phyloP scores from a whole-genome alignment of 1,284 basidiomycete species.

The Ganoderma boninense region DNA sequence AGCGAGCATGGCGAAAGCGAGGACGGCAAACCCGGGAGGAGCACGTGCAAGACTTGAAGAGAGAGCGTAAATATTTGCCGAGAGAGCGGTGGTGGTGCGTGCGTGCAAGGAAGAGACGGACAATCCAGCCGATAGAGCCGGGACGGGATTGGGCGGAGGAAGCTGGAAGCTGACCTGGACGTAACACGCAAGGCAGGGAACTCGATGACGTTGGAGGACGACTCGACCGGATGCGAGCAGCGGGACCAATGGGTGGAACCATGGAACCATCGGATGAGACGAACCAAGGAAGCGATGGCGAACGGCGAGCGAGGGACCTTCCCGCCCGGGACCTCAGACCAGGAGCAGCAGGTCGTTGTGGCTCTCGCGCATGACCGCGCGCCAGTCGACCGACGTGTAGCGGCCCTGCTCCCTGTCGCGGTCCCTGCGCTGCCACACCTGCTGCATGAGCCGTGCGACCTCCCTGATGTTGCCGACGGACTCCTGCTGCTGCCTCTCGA shows the following conservation, averaged over 20 bases:
- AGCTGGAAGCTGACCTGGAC: not conserved
- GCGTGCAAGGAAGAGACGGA: not conserved
- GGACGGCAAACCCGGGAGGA: slow-evolving; percentile 1
- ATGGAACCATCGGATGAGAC: not conserved
- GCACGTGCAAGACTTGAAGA: not conserved
- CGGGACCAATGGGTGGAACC: not conserved
- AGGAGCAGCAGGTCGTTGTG: slow-evolving; percentile 60
- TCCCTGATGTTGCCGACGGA: slow-evolving; percentile 69
- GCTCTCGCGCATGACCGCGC: slow-evolving; percentile 57
- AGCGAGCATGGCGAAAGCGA: not conserved
- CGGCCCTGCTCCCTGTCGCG: slow-evolving; percentile 34
- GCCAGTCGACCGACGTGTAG: slow-evolving; percentile 64
- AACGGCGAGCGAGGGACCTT: too few relatives aligned
- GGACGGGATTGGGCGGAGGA: not conserved
- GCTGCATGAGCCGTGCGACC: slow-evolving; percentile 62
- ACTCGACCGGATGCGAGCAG: slow-evolving; percentile 1
- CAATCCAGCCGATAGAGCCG: not conserved
- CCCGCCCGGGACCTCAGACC: slow-evolving; percentile 49
- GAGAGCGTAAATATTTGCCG: slow-evolving; percentile 1
- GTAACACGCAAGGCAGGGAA: not conserved
- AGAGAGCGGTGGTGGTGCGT: too few relatives aligned
- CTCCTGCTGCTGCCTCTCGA: slow-evolving; percentile 59
- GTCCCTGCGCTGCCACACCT: slow-evolving; percentile 61
- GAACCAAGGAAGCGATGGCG: not conserved
- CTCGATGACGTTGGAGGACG: not conserved